These are phyloP conservation scores for Microcyclosporella mali DNA, from an alignment of 2,329 filamentous ascomycete genomes.

Conservation along the genomic window DNA sequence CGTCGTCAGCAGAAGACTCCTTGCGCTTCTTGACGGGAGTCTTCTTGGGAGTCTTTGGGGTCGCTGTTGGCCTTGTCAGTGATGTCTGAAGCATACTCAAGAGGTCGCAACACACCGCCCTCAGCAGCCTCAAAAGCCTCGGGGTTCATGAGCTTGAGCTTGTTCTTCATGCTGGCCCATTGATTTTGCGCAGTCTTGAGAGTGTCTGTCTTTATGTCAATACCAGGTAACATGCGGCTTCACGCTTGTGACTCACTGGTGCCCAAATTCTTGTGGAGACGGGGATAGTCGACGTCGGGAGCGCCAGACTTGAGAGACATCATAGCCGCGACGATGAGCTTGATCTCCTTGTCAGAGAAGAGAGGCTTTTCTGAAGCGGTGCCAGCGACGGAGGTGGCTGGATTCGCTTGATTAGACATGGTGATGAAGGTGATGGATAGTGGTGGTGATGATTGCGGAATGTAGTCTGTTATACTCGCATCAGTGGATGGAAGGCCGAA, in stretches of 20 bases:
- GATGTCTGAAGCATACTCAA: too few species aligned
- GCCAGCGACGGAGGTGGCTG: conserved; percentile 7
- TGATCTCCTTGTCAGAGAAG: conserved; percentile 28
- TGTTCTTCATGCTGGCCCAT: conserved; percentile 33
- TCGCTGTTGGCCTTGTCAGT: background rate
- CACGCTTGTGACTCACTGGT: conserved; percentile 24
- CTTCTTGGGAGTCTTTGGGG: conserved; percentile 14
- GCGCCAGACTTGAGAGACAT: conserved; percentile 27
- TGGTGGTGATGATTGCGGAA: background rate
- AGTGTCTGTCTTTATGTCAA: conserved; percentile 15
- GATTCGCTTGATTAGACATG: conserved; percentile 11
- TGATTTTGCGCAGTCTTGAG: conserved; percentile 29
- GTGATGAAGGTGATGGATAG: background rate
- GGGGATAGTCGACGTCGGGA: conserved; percentile 32
- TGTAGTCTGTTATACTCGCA: background rate
- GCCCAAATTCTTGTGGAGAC: conserved; percentile 20
- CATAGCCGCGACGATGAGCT: conserved; percentile 27
- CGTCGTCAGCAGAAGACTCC: conserved; percentile 17
- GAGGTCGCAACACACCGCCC: conserved; percentile 8
- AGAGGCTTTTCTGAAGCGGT: conserved; percentile 3
- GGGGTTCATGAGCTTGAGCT: conserved; percentile 20
- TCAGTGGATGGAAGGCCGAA: too few species aligned
- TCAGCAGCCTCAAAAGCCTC: conserved; percentile 11
- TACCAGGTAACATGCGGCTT: conserved; percentile 5
- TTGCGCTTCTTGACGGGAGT: conserved; percentile 27